Evolutionary conservation across 192 early-diverging fungal genomes (phyloP), one percentile per base, ranked within the genome.

Genomic region (Coemansia sp.): DNA sequence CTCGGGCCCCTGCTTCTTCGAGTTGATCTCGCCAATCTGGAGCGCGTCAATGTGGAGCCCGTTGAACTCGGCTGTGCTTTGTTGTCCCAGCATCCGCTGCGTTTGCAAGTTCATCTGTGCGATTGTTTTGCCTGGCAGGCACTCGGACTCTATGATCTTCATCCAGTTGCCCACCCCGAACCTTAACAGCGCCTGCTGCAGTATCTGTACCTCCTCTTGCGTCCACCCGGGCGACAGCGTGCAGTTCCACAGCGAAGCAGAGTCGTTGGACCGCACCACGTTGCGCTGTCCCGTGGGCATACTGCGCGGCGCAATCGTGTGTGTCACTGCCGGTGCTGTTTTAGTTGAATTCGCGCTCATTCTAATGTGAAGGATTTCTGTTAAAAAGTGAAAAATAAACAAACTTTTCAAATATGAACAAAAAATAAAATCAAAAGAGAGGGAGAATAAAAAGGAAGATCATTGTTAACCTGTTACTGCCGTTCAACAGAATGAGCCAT

Each of bases 61-160:
- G 33, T 90, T 91, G 75, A 98, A 98, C 76, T 98, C 95, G 61
- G 91, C 94, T 6, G 93, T 96, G 79, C 91, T 93, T 70, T 98
- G 95, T 71, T 98, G 95, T 0, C 95, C 95, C 1, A 98, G 85
- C 85, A 98, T 87, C 35, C 95, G 84, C 73, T 98, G 95, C 19
- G 91, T 88, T 66, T 98, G 95, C 41, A 98, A 73, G 82, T 98
- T 97, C 90, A 96, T 92, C 79, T 98, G 95, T 9, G 95, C 93
- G 61, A 93, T 95, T n/a, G 93, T 96, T 66, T 98, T 98, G 46
- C 94, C 95, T 9, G 93, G 93, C 4, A 98, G 76, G 66, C 91
- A 91, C 41, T 88, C 87, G 23, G 87, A 88, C 59, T 93, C 95
- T 70, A 96, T 92, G 66, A 98, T 95, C 66, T 94, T 92, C 73